phyloP scores from a whole-genome alignment of 2,329 filamentous ascomycete species.

The Venturia effusa region DNA sequence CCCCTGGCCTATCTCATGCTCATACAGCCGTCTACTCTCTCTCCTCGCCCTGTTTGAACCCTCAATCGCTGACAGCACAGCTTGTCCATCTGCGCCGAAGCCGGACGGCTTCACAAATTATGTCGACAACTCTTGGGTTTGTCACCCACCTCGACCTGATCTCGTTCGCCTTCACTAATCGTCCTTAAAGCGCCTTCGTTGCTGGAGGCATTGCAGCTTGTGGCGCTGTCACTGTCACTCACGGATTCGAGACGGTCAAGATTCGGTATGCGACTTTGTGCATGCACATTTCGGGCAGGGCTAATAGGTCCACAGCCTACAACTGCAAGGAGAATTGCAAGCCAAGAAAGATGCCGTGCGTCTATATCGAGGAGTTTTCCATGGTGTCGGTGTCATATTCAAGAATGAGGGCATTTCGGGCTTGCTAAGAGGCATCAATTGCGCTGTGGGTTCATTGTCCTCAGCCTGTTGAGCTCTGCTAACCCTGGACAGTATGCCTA shows the following conservation, averaged over 20 bases:
- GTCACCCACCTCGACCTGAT: neutral
- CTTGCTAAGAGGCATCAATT: slow-evolving; percentile 79
- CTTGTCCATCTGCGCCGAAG: neutral
- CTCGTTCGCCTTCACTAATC: slow-evolving; percentile 10
- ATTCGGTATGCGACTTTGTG: slow-evolving; percentile 57
- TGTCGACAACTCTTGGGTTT: slow-evolving; percentile 10
- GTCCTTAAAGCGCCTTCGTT: slow-evolving; percentile 61
- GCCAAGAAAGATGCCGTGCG: slow-evolving; percentile 73
- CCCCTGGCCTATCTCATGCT: no score
- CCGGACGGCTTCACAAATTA: neutral
- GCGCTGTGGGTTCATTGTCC: slow-evolving; percentile 45
- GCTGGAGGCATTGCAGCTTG: slow-evolving; percentile 94
- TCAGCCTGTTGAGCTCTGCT: neutral
- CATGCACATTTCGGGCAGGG: neutral
- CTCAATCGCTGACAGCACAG: neutral
- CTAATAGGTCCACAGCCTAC: slow-evolving; percentile 51
- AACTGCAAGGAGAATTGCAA: slow-evolving; percentile 92
- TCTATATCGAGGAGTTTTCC: slow-evolving; percentile 82
- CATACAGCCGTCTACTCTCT: neutral
- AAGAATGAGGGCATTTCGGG: slow-evolving; percentile 80
- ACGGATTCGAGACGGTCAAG: slow-evolving; percentile 98
- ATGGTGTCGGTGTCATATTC: slow-evolving; percentile 82
- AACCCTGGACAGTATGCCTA: slow-evolving; percentile 60
- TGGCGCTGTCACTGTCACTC: slow-evolving; percentile 92
- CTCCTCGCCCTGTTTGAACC: neutral